Conservation (phyloP, 768 basidiomycete species). For the Austroboletus festivus region DNA sequence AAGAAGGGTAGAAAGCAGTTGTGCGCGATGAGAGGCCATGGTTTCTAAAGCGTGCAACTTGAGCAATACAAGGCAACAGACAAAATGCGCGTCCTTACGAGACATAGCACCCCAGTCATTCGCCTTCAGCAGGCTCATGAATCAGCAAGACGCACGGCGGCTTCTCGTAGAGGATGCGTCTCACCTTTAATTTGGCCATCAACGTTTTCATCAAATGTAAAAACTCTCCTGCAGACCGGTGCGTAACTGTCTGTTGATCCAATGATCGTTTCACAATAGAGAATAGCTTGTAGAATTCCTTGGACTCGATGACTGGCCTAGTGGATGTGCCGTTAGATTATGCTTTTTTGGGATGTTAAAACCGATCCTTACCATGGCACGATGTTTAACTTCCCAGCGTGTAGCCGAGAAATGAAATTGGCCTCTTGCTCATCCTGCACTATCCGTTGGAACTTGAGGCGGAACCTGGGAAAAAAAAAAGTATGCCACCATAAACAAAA, state of each 20-base stretch:
- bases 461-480: slow-evolving; percentile 45
- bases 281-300: slow-evolving; percentile 58
- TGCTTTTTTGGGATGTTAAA: too few relatives aligned
- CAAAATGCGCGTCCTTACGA: slow-evolving; percentile 37
- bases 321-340: too few relatives aligned
- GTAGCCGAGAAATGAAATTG: slow-evolving; percentile 61
- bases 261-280: slow-evolving; percentile 43
- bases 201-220: slow-evolving; percentile 56
- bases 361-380: slow-evolving; percentile 51
- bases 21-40: slow-evolving; percentile 46
- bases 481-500: not conserved
- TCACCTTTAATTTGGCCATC: slow-evolving; percentile 68
- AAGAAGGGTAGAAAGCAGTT: slow-evolving; percentile 40
- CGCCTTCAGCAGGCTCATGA: slow-evolving; percentile 33
- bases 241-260: slow-evolving; percentile 47
- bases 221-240: slow-evolving; percentile 51
- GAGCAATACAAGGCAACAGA: not conserved
- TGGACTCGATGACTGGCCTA: slow-evolving; percentile 58
- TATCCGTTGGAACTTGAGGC: slow-evolving; percentile 57
- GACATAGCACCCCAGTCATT: slow-evolving; percentile 67
- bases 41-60: slow-evolving; percentile 35
- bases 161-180: not conserved
- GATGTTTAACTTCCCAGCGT: slow-evolving; percentile 52
- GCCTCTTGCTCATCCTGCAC: slow-evolving; percentile 57
- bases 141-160: not conserved